Conservation (phyloP, 208 protist genomes). For the Entamoeba histolytica region DNA sequence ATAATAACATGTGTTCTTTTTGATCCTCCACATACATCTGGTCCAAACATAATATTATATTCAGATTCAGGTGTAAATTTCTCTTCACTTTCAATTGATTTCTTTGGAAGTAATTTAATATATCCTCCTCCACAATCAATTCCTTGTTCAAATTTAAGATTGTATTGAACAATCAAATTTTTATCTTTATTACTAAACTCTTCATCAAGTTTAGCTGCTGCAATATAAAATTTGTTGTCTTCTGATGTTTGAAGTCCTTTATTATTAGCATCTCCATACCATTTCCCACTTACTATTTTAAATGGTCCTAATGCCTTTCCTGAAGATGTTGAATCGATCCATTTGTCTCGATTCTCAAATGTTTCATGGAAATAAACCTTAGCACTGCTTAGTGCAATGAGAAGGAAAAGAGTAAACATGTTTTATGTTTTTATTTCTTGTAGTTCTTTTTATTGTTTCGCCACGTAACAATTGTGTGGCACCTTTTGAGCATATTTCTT, state of each 20-base stretch:
- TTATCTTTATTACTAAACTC: constrained; percentile 35
- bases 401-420: neutral
- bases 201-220: constrained; percentile 29
- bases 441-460: neutral
- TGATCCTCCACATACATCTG: constrained; percentile 34
- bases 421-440: neutral
- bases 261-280: neutral
- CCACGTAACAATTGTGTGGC: neutral
- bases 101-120: constrained; percentile 9
- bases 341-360: neutral
- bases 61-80: neutral
- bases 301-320: neutral
- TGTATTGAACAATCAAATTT: constrained; percentile 39
- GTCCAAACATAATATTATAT: constrained; percentile 39
- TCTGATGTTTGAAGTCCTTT: neutral
- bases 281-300: neutral
- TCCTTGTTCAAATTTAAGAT: constrained; percentile 44
- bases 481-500: no score
- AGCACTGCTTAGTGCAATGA: neutral
- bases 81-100: neutral
- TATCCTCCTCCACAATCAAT: constrained; percentile 48
- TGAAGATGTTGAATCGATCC: neutral
- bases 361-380: neutral
- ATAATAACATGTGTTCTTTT: constrained; percentile 35
- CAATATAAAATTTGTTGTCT: neutral